Evolutionary conservation across 805 yeast species (phyloP), one percentile per base, ranked within the genome.

Genomic region (Kluyveromyces nonfermentans): DNA sequence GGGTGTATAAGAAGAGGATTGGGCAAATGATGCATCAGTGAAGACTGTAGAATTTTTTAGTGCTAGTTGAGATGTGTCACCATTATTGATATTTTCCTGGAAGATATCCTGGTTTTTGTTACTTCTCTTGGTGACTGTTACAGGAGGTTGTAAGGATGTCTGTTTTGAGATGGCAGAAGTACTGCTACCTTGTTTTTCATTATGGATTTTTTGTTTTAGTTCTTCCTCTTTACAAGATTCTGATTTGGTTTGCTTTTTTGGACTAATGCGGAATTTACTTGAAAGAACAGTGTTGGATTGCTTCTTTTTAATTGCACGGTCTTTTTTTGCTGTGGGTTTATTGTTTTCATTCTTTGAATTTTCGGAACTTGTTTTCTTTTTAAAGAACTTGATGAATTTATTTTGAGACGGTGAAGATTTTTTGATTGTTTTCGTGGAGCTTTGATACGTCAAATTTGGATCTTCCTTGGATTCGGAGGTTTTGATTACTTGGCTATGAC

Each of bases 381-480:
- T 54, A 33, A 54, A 54, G 21, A 54, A 40, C 33, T 50, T 57
- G 7, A 51, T 60, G 38, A 59, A 52, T 41, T 57, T 56, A 41
- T 57, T 54, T 39, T 56, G 60, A 10, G 52, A 44, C 10, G 46
- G 20, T 16, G 17, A 28, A 6, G 16, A 9, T 28, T 38, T 38
- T 18, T 31, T 38, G 28, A 8, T 19, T 22, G 33, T 37, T 17
- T 20, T 38, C 8, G 10, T 21, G 16, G 37, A 5, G 12, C 30
- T 12, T 19, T 20, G 39, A 5, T 20, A n/a, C 7, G 40, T 20
- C 15, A 15, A 7, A n/a, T 35, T 35, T 15, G 20, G 36, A n/a
- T n/a, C 18, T 10, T 32, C 34, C 7, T 25, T 19, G 21, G 20
- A 19, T 37, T 35, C 20, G 14, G 42, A 31, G 18, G 28, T n/a